phyloP scores from a whole-genome alignment of 257 asterid genomes.

The Solanum chiquidenum region DNA sequence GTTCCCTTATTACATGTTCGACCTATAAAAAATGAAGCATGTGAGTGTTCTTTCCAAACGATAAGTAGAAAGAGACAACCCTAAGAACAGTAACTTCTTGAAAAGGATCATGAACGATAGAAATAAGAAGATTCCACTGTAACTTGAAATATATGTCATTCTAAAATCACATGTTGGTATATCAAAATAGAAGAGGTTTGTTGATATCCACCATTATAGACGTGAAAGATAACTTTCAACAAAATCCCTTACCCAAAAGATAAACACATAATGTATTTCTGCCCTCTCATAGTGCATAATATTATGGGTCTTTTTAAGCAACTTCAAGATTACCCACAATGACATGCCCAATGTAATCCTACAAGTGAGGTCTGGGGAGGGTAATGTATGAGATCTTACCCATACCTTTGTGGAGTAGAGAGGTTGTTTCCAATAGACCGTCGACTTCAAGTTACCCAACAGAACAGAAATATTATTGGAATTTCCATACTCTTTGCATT shows the following conservation, averaged over 20 bases:
- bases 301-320: not conserved
- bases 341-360: not conserved
- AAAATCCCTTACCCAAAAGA: not conserved
- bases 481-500: not conserved
- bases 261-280: not conserved
- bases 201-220: not conserved
- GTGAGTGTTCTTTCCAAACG: not conserved
- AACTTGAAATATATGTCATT: not conserved
- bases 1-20: slow-evolving; percentile 91
- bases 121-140: not conserved
- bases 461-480: not conserved
- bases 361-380: not conserved
- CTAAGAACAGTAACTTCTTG: not conserved
- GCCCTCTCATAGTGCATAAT: not conserved
- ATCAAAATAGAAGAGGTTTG: not conserved
- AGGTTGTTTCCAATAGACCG: not conserved
- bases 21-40: slow-evolving; percentile 34
- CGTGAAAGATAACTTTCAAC: not conserved
- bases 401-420: not conserved
- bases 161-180: not conserved
- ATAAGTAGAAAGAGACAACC: not conserved
- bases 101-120: not conserved
- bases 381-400: not conserved
- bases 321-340: not conserved
- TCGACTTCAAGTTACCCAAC: not conserved